Conservation (phyloP, 495 filamentous ascomycete species). For the Aspergillus incahuasiensis region DNA sequence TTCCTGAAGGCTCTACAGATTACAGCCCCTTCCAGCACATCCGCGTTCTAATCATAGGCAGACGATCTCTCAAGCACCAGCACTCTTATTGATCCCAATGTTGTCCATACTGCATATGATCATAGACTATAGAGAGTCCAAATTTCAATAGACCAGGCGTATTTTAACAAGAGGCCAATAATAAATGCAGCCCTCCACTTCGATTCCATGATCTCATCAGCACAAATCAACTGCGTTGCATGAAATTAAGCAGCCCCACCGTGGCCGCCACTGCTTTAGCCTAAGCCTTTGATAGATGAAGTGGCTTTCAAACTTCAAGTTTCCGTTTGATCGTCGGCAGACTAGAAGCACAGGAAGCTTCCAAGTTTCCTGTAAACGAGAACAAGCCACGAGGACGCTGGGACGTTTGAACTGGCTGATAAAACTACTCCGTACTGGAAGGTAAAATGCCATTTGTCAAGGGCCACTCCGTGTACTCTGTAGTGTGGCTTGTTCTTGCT, state of each 20-base stretch:
- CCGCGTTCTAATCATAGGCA: background rate
- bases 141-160: background rate
- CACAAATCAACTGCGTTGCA: background rate
- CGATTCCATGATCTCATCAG: background rate
- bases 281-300: background rate
- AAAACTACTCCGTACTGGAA: background rate
- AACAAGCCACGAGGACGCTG: background rate
- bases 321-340: background rate
- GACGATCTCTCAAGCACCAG: background rate
- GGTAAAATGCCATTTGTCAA: background rate
- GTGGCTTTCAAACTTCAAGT: background rate
- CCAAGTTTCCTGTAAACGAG: background rate
- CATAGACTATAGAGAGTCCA: background rate
- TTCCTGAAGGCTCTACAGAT: too few species aligned
- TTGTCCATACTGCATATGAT: background rate
- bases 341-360: background rate
- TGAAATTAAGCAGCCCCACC: constrained; percentile 6
- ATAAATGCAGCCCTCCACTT: background rate
- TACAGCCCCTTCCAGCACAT: too few species aligned
- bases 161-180: background rate
- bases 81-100: background rate
- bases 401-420: too few species aligned
- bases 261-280: background rate
- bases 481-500: background rate
- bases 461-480: too few species aligned